These are phyloP conservation scores for Leccinum brunneo-olivaceum DNA, from an alignment of 1,284 basidiomycete genomes.

Conservation along the genomic window DNA sequence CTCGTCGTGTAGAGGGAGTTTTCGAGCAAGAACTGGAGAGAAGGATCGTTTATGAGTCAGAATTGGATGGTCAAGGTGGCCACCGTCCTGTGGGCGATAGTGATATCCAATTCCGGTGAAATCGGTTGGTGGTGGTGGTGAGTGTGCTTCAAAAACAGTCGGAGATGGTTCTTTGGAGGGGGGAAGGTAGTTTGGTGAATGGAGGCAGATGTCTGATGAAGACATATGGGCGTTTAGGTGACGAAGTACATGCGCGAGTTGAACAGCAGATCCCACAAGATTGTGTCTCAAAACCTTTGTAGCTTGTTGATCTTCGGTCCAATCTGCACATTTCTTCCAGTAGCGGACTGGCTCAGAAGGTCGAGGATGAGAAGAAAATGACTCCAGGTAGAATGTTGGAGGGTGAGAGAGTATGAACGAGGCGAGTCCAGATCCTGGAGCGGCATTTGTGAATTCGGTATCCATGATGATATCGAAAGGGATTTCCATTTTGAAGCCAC, in stretches of 20 bases:
- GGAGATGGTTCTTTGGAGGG: slow-evolving; percentile 25
- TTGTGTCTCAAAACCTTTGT: slow-evolving; percentile 59
- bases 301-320: slow-evolving; percentile 73
- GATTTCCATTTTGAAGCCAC: slow-evolving; percentile 80
- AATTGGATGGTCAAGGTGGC: slow-evolving; percentile 6
- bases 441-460: slow-evolving; percentile 49
- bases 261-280: slow-evolving; percentile 57
- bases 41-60: slow-evolving; percentile 17
- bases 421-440: slow-evolving; percentile 52
- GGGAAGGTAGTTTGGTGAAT: slow-evolving; percentile 29
- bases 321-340: slow-evolving; percentile 67
- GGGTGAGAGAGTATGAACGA: slow-evolving; percentile 58
- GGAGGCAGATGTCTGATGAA: slow-evolving; percentile 35
- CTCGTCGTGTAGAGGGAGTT: slow-evolving; percentile 10
- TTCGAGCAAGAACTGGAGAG: slow-evolving; percentile 11
- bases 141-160: slow-evolving; percentile 35
- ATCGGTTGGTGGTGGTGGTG: slow-evolving; percentile 32
- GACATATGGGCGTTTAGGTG: slow-evolving; percentile 37
- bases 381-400: slow-evolving; percentile 63
- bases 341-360: slow-evolving; percentile 32
- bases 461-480: slow-evolving; percentile 57
- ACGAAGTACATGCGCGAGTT: slow-evolving; percentile 53
- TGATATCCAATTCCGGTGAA: slow-evolving; percentile 15
- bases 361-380: slow-evolving; percentile 26
- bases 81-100: slow-evolving; percentile 12